phyloP scores from a whole-genome alignment of 78 protist genomes.

The Dictyostelium discoideum region dicty_2.7 NC_007089.4:1986501-1987000 shows the following conservation, averaged over 20 bases:
- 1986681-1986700: not conserved
- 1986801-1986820: not conserved
- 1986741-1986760: not conserved
- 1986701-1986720: not conserved
- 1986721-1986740: not conserved
- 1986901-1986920: not conserved
- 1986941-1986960: not conserved
- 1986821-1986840: not conserved
- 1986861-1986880: not conserved
- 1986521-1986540: not conserved
- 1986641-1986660: not conserved
- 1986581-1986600: not conserved
- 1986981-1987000: not conserved
- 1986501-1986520: not conserved
- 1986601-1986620: not conserved
- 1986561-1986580: not conserved
- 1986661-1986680: not conserved
- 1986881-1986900: not conserved
- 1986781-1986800: not conserved
- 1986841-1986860: constrained; percentile 7
- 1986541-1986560: not conserved
- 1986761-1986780: not conserved
- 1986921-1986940: not conserved
- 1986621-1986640: not conserved
- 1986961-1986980: not conserved